Base-by-base conservation (phyloP, 169 alveolate genomes). In the Babesia bovis region DNA sequence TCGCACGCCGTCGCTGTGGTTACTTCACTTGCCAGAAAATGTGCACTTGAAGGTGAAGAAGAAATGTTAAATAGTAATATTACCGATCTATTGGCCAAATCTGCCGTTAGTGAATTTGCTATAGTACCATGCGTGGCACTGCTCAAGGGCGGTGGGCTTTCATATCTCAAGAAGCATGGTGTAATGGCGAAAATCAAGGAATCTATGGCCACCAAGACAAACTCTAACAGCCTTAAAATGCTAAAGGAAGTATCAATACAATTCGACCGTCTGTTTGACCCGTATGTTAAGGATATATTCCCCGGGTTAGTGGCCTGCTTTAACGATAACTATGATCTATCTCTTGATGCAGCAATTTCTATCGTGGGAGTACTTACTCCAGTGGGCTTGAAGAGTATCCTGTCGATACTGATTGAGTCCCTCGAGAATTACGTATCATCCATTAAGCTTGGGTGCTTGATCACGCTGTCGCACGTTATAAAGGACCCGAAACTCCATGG, bases 231-330 rank as follows among this genome's bases (percentile, higher is more conserved):
- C 15, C 9, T 53, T 32, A 5, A 7, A 1, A 30, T 55, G 26
- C 68, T 52, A 6, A 55, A 41, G 65, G 73, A 60, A 28, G 35
- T 71, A 35, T 52, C 70, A 19, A 32, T 15, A 2, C 63, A 51
- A 25, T 71, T 71, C 42, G 82, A 61, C 13, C 71, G 66, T 36
- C 32, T 71, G 32, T 71, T 71, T 28, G 82, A 71, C 15, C 73
- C 82, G 5, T 71, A 42, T 36, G 55, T 71, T 17, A 56, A 56
- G 23, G 74, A 71, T 7, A 71, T 71, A 10, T 60, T 71, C 15
- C 77, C 82, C 1, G 32, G 17, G 30, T 44, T 71, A 66, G 42
- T 71, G 28, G 17, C 5, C 1, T 51, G 66, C 17, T 58, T 71
- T 3, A 40, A 42, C 55, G 78, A 67, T 17, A 44, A 17, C 32